Conservation (phyloP, 1,139 yeast species). For the Geotrichum klebahnii region DNA sequence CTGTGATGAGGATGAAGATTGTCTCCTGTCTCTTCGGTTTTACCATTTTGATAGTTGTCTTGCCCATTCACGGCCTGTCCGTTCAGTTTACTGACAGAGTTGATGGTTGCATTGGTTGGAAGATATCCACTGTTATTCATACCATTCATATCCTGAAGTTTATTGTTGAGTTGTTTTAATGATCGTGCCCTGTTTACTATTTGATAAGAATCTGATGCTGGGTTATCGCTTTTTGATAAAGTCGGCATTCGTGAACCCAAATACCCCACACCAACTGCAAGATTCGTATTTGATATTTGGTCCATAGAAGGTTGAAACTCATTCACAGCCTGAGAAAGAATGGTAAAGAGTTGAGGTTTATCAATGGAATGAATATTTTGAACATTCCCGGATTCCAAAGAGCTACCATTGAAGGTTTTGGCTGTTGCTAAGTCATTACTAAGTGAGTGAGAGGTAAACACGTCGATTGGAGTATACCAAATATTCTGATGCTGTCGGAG, state of each 20-base stretch:
- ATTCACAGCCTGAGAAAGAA: neutral
- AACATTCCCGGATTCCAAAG: neutral
- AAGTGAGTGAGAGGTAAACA: constrained; percentile 18
- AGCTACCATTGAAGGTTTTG: neutral
- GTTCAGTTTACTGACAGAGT: too few species aligned
- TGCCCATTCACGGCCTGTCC: too few species aligned
- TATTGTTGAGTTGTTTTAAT: constrained; percentile 24
- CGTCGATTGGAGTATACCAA: constrained; percentile 27
- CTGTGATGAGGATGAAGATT: neutral
- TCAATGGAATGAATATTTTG: neutral
- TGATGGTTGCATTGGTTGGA: too few species aligned
- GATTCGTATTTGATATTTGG: neutral
- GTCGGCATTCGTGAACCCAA: neutral
- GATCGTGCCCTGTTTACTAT: constrained; percentile 25
- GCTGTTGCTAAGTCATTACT: neutral
- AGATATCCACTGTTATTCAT: neutral
- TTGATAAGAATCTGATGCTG: neutral
- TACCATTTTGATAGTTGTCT: constrained; percentile 1
- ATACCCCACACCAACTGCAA: neutral
- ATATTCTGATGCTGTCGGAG: constrained; percentile 23
- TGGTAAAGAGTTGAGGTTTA: neutral
- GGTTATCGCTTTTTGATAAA: neutral
- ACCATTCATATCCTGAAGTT: constrained; percentile 8
- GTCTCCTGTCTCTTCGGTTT: neutral
- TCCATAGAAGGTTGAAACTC: neutral